A percentile compares a stretch with the other conserved stretches of the same genome.
phyloP scores from a whole-genome alignment of 148 eudicot genomes.

The Fagopyrum homotropicum region DNA sequence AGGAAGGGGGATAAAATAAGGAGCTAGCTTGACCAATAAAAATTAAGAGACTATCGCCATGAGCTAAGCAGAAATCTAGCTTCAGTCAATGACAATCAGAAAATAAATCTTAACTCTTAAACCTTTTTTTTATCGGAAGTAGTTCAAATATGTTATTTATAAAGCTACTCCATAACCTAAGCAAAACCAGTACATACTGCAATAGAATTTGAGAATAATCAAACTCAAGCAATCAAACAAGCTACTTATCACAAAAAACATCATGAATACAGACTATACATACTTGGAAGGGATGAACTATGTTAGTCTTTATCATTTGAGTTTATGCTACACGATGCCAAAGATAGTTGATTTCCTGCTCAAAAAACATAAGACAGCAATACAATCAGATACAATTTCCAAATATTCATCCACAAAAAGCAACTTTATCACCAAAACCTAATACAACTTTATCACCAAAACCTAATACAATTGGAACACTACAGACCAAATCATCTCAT shows the following conservation, averaged over 20 bases:
- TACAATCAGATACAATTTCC: neutral
- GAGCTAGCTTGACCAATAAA: neutral
- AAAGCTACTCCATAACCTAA: neutral
- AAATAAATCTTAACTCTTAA: neutral
- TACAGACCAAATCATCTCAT: no score
- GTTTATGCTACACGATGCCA: no score
- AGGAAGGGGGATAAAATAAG: neutral
- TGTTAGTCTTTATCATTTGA: conserved; percentile 7
- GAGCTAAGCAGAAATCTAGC: neutral
- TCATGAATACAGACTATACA: neutral
- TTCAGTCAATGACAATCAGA: neutral
- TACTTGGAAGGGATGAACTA: conserved; percentile 6
- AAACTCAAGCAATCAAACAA: neutral
- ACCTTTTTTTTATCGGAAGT: neutral
- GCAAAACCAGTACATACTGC: neutral
- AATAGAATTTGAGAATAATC: neutral
- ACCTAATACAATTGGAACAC: no score
- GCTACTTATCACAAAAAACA: neutral
- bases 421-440: no score
- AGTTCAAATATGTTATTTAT: neutral
- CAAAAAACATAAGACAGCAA: neutral
- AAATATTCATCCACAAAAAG: no score
- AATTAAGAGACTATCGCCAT: neutral
- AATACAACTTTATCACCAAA: no score
- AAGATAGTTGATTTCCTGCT: neutral